Evolutionary conservation across 768 basidiomycete genomes (phyloP).

Genomic region (Panaeolus cyanescens): DNA sequence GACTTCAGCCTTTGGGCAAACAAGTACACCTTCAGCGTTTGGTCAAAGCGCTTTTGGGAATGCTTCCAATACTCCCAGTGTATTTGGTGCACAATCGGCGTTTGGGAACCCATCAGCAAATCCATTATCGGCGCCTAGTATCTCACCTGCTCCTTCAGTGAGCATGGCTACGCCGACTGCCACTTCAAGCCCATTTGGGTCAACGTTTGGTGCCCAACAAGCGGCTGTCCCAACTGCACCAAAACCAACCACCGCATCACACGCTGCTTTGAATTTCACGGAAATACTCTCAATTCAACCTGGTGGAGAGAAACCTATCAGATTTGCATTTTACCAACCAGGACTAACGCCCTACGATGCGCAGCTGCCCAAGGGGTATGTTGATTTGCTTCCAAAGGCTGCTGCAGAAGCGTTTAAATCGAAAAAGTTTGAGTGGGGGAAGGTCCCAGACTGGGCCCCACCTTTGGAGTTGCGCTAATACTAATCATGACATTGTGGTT

Average conservation of each 20-base stretch:
- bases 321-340: slow-evolving; percentile 36
- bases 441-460: slow-evolving; percentile 75
- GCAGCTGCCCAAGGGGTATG: slow-evolving; percentile 61
- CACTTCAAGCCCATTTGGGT: background rate
- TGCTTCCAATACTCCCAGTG: background rate
- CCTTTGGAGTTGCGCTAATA: slow-evolving; percentile 42
- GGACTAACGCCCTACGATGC: slow-evolving; percentile 56
- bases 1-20: too few relatives aligned
- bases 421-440: slow-evolving; percentile 64
- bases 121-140: background rate
- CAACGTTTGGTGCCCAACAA: background rate
- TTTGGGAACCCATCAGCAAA: background rate
- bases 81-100: background rate
- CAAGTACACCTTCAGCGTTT: slow-evolving; percentile 10
- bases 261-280: slow-evolving; percentile 10
- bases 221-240: background rate
- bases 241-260: background rate
- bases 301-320: slow-evolving; percentile 1
- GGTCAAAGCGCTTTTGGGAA: slow-evolving; percentile 12
- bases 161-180: background rate
- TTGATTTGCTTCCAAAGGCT: slow-evolving; percentile 49
- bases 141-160: background rate
- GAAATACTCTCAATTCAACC: slow-evolving; percentile 2
- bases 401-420: slow-evolving; percentile 55
- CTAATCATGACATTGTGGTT: too few relatives aligned